Evolutionary conservation across 1,284 basidiomycete genomes (phyloP).

Genomic region (Moesziomyces globuligerus): DNA sequence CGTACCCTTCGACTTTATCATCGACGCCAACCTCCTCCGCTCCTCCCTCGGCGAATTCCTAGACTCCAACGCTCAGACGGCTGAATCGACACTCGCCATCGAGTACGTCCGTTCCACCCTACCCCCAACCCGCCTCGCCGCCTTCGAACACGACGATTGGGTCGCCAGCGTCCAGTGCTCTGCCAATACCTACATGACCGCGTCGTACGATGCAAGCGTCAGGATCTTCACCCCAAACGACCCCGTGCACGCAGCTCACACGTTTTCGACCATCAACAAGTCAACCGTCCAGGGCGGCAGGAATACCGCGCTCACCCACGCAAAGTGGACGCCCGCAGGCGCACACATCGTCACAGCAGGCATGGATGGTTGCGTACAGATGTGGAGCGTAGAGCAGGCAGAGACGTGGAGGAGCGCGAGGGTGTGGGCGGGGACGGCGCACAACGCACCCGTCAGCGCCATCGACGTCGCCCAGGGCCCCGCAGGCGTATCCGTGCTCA

Average conservation of each 20-base stretch:
- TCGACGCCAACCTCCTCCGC: conserved; percentile 79
- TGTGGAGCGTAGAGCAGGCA: conserved; percentile 43
- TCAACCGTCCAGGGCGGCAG: conserved; percentile 25
- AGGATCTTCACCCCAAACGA: conserved; percentile 52
- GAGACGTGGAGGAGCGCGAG: conserved; percentile 20
- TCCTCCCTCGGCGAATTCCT: conserved; percentile 82
- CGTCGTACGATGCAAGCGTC: conserved; percentile 66
- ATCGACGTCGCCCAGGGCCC: conserved; percentile 34
- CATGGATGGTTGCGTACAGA: conserved; percentile 77
- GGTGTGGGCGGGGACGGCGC: conserved; percentile 37
- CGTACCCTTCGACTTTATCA: conserved; percentile 92
- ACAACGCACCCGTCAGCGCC: conserved; percentile 44
- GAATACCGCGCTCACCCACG: conserved; percentile 75
- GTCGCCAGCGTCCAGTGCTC: conserved; percentile 78
- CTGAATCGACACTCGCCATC: conserved; percentile 89
- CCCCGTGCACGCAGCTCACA: conserved; percentile 43
- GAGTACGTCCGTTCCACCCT: conserved; percentile 93
- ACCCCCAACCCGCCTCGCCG: conserved; percentile 83
- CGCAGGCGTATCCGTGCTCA: conserved; percentile 30
- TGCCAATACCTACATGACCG: conserved; percentile 63
- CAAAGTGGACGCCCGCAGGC: conserved; percentile 72
- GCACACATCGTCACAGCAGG: conserved; percentile 75
- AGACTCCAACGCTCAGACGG: conserved; percentile 73
- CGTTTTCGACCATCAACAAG: conserved; percentile 51
- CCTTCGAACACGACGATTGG: conserved; percentile 92